Evolutionary conservation across 176 grass and related monocot genomes (phyloP), one percentile per base, ranked within the genome.

Genomic region (Melocanna baccifera): DNA sequence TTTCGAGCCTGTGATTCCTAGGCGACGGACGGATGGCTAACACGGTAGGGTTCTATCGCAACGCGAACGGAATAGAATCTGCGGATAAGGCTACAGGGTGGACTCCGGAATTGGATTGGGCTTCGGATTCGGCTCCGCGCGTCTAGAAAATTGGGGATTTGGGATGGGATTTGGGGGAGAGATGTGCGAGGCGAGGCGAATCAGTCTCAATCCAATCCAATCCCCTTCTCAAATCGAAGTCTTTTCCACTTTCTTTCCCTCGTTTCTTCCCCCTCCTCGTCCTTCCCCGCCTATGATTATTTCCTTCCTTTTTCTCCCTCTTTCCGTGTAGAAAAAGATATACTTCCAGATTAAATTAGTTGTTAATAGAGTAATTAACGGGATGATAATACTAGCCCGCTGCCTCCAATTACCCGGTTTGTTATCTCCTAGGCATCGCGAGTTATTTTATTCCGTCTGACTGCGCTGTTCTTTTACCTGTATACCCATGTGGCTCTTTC

Each of bases 131-230:
- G 63, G 20, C 53, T 36, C 11, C 1, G 67, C 19, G 18, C 6
- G 51, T 48, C 26, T 11, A 75, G n/a, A 72, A 79, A 68, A 63
- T 43, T 64, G 22, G 55, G 79, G 71, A 51, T 71, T 81, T 29
- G 34, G 50, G 62, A 6, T 53, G 53, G 53, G 53, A 57, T 57
- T 59, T 59, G 57, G 19, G 7, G 29, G 20, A 20, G 68, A 66
- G n/a, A 12, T 20, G 18, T n/a, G 14, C 51, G 68, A 12, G 13
- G 59, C 12, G 40, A 37, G 10, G 26, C n/a, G 40, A 61, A 79
- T 84, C 41, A 55, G 28, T 18, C 69, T 50, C 81, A 80, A 80
- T 80, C 85, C 73, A 71, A 71, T 69, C 32, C 72, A 83, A 84
- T 61, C 72, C 66, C 66, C 78, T 76, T 11, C 20, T 18, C 43